Evolutionary conservation across 371 early-diverging fungal species (phyloP).

Genomic region (Mortierella sp.): DNA sequence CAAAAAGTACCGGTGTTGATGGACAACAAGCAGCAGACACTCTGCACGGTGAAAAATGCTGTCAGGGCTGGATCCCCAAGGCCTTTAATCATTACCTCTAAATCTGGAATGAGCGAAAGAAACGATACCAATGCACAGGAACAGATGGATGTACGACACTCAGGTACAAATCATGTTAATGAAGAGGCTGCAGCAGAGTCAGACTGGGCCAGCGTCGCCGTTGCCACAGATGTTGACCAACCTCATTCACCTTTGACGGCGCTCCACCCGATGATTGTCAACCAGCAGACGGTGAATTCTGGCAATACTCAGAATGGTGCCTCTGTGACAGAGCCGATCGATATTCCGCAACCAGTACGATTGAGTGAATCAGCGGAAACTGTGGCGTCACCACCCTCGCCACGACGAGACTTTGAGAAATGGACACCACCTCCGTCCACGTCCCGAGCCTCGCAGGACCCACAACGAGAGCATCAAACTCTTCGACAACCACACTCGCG

Average conservation of each 20-base stretch:
- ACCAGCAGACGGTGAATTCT: not conserved
- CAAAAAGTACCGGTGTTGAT: not conserved
- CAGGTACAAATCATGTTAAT: not conserved
- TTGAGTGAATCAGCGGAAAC: not conserved
- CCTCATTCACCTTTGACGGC: conserved; percentile 41
- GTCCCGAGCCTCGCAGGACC: conserved; percentile 9
- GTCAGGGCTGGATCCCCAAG: conserved; percentile 20
- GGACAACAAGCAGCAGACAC: conserved; percentile 14
- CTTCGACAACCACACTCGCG: conserved; percentile 24
- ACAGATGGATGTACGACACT: not conserved
- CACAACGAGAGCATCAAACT: conserved; percentile 1
- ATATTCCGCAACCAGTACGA: not conserved
- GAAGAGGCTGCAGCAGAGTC: conserved; percentile 3
- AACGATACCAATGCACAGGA: not conserved
- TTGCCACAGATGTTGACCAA: conserved; percentile 27
- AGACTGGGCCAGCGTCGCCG: conserved; percentile 29
- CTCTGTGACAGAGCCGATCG: too few relatives aligned
- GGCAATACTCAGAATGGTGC: not conserved
- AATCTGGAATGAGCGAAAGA: conserved; percentile 7
- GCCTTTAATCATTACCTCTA: conserved; percentile 14
- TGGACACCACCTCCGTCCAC: conserved; percentile 36
- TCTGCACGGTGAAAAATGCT: conserved; percentile 16
- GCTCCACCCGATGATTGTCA: conserved; percentile 7
- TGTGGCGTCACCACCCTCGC: conserved; percentile 1
- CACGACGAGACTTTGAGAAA: conserved; percentile 24